Conservation (phyloP, 352 stramenopile genomes). For the Phytophthora capsici region DNA sequence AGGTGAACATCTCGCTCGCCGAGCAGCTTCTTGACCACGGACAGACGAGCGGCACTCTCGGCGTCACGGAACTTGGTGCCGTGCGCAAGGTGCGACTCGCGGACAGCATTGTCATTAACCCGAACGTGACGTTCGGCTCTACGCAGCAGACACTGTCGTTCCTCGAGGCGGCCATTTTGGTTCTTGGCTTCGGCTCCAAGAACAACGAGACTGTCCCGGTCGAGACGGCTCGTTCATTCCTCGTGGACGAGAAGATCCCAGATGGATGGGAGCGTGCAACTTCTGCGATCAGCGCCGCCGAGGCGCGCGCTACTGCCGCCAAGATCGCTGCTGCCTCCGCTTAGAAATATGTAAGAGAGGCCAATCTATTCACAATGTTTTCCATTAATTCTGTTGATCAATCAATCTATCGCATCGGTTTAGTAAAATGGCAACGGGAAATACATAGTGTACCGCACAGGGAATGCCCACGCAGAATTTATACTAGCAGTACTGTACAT, state of each 20-base stretch:
- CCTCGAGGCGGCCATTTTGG: conserved; percentile 42
- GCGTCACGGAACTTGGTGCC: conserved; percentile 36
- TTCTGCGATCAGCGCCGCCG: conserved; percentile 33
- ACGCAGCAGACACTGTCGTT: conserved; percentile 42
- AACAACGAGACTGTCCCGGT: conserved; percentile 37
- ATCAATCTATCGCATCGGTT: no score
- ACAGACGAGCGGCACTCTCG: conserved; percentile 30
- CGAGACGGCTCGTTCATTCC: conserved; percentile 35
- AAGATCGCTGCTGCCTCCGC: conserved; percentile 34
- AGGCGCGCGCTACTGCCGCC: conserved; percentile 34
- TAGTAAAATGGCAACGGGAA: no score
- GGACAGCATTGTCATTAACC: conserved; percentile 40
- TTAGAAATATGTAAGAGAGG: conserved; percentile 9
- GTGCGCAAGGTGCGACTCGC: conserved; percentile 43
- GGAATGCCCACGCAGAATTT: no score
- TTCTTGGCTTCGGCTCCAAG: conserved; percentile 42
- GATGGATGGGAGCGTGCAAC: conserved; percentile 23
- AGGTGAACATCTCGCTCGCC: conserved; percentile 40
- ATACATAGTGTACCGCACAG: no score
- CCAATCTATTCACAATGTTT: not conserved
- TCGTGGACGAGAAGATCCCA: conserved; percentile 52
- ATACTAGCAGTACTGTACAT: no score
- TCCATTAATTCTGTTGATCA: no score
- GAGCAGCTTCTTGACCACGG: conserved; percentile 38
- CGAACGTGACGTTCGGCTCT: conserved; percentile 40